Base-by-base conservation (phyloP, 1,284 basidiomycete species). In the Trichosporon coremiiforme region DNA sequence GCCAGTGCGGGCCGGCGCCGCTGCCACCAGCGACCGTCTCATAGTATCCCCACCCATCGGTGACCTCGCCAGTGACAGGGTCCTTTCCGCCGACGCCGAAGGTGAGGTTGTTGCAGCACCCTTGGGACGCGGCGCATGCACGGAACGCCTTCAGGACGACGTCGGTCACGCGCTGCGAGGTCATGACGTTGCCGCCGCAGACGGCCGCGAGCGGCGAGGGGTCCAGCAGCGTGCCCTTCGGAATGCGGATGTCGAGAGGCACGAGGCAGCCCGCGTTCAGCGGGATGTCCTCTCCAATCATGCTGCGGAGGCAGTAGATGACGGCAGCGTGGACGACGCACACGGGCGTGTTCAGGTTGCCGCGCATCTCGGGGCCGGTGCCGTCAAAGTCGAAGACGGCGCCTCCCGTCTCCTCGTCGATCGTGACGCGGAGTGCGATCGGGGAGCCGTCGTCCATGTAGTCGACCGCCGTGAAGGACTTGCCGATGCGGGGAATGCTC, bases 101-200 rank as follows among this genome's bases (percentile, higher is more conserved):
- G 53, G 67, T 63, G 10, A 64, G 25, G 13, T 97, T 96, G 81
- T 91, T 93, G 72, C 72, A 75, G 71, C 75, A 77, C 8, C 96
- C 96, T 80, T 98, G 95, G 78, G 91, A 93, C 0, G 95, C 95
- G 10, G 95, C 93, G 66, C 90, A 92, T 0, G 94, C 95, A 70
- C 91, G 87, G 85, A 99, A 98, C 0, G 95, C 95, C 77, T 91
- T 91, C 64, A 98, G 85, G 3, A 98, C 93, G 0, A 96, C 94
- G 78, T 98, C 96, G 0, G 96, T 95, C 70, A 98, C 92, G 13
- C 95, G 87, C 81, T 98, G 95, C 13, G 90, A 91, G 0, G 95
- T 95, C 88, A 73, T 76, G 69, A 69, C 68, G 69, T 74, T 74
- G 90, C 91, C 95, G 25, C 92, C 94, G 73, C 94, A 95, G 1